Evolutionary conservation across 345 rosid species (phyloP), one percentile per base, ranked within the genome.

Genomic region (Eucalyptus pumila): DNA sequence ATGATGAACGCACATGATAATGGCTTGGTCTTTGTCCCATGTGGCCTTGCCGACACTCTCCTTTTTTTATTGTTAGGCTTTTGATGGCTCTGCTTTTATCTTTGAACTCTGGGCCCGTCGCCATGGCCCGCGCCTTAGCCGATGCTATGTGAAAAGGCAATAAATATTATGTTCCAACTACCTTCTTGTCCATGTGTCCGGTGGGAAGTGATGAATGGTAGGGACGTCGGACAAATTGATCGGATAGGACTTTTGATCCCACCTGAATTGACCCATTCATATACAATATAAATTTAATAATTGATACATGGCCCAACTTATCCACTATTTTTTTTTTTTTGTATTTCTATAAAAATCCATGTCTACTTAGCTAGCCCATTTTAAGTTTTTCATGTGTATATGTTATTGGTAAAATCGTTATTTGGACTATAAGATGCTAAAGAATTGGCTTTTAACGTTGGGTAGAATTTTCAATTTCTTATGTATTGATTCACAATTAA

Each of bases 281-380:
- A 19, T 52, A 0, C 0, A 52, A 0, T 19, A 19, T 8, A 52
- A 52, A 52, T 52, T 52, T 52, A 2, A 56, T 56, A 14, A 24
- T 56, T 0, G 3, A 56, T 56, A 24, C 14, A 6, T 5, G 6
- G 6, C 30, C 30, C 3, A 56, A 56, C 27, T 56, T 26, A 24
- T 56, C 1, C 3, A 24, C 24, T 56, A 11, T 42, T 5, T 42
- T 40, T 40, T 37, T 40, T 42, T 42, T 56, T 56, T 23, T 56
- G 6, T 56, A 56, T 56, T 10, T 56, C 13, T 56, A 56, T 11
- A 56, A 56, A 24, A 56, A 23, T 11, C 2, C 1, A 23, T 56
- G 13, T 56, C 62, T 56, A 56, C 30, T 26, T 56, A 24, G 27
- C 2, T 24, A 56, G 30, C 30, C 30, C 30, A 24, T 26, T 56